phyloP scores from a whole-genome alignment of 306 rosid genomes.

The Adenanthera pavonina region DNA sequence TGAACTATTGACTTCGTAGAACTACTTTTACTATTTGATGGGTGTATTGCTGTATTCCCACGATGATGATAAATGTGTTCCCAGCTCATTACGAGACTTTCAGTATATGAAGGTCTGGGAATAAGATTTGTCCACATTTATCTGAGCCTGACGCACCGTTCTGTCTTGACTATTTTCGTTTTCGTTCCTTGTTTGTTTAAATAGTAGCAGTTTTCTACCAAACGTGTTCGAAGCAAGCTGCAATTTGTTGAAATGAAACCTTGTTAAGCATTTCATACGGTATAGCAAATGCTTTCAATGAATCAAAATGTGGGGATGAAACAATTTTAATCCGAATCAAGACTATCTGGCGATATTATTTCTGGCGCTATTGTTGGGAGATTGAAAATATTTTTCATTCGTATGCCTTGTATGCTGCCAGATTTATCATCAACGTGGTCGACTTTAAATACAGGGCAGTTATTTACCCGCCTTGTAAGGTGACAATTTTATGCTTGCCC shows the following conservation, averaged over 20 bases:
- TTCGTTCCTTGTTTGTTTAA: neutral
- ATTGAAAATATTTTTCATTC: neutral
- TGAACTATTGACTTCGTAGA: neutral
- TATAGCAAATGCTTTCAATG: neutral
- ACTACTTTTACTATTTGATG: neutral
- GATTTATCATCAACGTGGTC: neutral
- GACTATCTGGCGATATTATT: neutral
- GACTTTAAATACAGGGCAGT: neutral
- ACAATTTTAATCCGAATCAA: neutral
- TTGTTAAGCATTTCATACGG: neutral
- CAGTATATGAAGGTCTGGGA: conserved; percentile 42
- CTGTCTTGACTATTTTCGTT: neutral
- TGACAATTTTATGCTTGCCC: neutral
- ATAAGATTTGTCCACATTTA: conserved; percentile 45
- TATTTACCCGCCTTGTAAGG: neutral
- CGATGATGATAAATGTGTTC: conserved; percentile 57
- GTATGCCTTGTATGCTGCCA: neutral
- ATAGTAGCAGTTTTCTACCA: neutral
- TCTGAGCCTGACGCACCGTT: conserved; percentile 42
- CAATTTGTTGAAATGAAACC: neutral
- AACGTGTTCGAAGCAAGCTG: neutral
- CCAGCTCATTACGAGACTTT: conserved; percentile 62
- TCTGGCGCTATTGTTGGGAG: neutral
- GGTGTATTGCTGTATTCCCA: neutral
- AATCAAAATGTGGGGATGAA: neutral